These are phyloP conservation scores for Saccharomycopsis sp. DNA, from an alignment of 805 yeast genomes.

Conservation along the genomic window DNA sequence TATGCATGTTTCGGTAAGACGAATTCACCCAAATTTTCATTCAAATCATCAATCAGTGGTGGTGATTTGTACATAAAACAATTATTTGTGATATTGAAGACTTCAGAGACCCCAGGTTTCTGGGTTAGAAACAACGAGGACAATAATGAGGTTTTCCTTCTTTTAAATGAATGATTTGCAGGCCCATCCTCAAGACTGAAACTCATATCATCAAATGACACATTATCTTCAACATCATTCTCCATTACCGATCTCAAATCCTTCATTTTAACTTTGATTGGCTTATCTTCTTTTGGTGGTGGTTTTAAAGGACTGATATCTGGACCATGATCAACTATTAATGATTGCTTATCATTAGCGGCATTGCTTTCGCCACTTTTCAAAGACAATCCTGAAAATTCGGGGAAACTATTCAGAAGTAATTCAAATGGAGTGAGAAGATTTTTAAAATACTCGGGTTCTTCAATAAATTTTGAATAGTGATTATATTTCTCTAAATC, in stretches of 20 bases:
- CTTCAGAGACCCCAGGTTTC: neutral
- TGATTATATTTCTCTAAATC: neutral
- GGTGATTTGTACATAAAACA: slow-evolving; percentile 17
- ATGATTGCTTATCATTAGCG: neutral
- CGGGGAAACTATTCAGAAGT: neutral
- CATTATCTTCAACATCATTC: slow-evolving; percentile 18
- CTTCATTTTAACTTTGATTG: neutral
- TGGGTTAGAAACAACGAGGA: too few relatives aligned
- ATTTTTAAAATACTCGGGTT: neutral
- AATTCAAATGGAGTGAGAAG: slow-evolving; percentile 5
- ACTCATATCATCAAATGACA: slow-evolving; percentile 17
- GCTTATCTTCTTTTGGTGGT: neutral
- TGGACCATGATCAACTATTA: neutral
- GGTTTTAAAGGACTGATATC: neutral
- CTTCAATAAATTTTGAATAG: neutral
- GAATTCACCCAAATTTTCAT: slow-evolving; percentile 39
- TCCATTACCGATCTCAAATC: slow-evolving; percentile 11
- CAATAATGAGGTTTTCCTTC: neutral
- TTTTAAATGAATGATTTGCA: slow-evolving; percentile 1
- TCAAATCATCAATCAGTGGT: slow-evolving; percentile 30
- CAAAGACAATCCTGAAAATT: neutral
- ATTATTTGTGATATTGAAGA: neutral
- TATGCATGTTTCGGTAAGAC: slow-evolving; percentile 50
- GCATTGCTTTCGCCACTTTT: neutral
- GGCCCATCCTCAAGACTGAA: slow-evolving; percentile 4